Conservation (phyloP, 306 rosid species). For the Heteromeles arbutifolia region DNA sequence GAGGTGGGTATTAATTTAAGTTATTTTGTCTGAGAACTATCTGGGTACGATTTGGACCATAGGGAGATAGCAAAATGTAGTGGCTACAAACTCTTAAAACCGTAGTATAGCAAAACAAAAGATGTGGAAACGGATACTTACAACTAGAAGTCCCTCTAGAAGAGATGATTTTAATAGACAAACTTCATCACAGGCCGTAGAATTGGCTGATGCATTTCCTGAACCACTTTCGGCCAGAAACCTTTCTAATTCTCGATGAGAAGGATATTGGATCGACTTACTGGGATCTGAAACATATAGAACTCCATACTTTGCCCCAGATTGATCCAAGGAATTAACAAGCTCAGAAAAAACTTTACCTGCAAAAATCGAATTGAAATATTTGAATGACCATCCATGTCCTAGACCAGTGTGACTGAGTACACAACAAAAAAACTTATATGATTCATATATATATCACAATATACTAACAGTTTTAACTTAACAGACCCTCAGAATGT, state of each 20-base stretch:
- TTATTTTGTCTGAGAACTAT: too few relatives aligned
- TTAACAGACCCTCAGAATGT: slow-evolving; percentile 61
- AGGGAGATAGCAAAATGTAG: background rate
- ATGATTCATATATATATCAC: background rate
- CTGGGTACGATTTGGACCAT: background rate
- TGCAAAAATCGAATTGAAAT: slow-evolving; percentile 30
- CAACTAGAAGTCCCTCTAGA: slow-evolving; percentile 85
- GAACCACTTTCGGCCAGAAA: slow-evolving; percentile 61
- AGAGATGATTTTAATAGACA: slow-evolving; percentile 89
- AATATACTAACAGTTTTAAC: slow-evolving; percentile 6
- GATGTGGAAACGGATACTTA: slow-evolving; percentile 33
- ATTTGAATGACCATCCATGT: background rate
- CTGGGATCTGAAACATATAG: slow-evolving; percentile 79
- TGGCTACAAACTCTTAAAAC: background rate
- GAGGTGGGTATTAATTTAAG: background rate
- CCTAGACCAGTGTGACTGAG: background rate
- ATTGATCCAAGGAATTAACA: slow-evolving; percentile 56
- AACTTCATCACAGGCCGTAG: slow-evolving; percentile 58
- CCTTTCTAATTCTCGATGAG: slow-evolving; percentile 61
- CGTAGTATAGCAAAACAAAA: background rate
- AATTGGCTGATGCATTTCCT: slow-evolving; percentile 39
- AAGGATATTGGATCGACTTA: slow-evolving; percentile 55
- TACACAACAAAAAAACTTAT: background rate
- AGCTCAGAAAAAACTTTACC: slow-evolving; percentile 59
- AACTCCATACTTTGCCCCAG: slow-evolving; percentile 77